Percentiles rank a stretch among this genome's conserved stretches.
These are phyloP conservation scores for Vinca major DNA, from an alignment of 305 asterid species.

Conservation along the genomic window DNA sequence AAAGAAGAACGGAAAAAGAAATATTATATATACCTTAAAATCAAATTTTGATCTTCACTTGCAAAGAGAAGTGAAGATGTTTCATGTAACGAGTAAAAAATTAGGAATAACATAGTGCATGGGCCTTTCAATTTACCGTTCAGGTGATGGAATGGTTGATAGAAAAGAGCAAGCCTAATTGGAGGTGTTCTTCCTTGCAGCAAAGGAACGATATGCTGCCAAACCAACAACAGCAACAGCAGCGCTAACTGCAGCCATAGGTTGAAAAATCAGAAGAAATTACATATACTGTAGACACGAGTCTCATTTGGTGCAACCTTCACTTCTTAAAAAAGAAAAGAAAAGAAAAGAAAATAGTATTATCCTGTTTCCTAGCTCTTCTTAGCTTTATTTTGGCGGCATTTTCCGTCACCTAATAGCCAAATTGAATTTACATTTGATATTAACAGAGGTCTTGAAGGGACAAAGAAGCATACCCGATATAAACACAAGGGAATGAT, in stretches of 20 bases:
- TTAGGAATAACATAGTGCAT: neutral
- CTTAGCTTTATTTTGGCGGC: neutral
- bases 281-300: neutral
- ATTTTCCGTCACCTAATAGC: neutral
- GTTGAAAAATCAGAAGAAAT: conserved; percentile 11
- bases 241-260: conserved; percentile 63
- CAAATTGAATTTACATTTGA: neutral
- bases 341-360: too few species aligned
- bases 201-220: conserved; percentile 72
- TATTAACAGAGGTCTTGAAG: neutral
- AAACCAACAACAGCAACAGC: conserved; percentile 76
- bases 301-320: too few species aligned
- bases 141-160: neutral
- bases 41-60: conserved; percentile 3
- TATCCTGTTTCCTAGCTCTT: neutral
- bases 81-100: neutral
- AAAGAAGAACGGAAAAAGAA: neutral
- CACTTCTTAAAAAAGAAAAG: too few species aligned
- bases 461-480: conserved; percentile 43
- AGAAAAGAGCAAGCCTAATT: conserved; percentile 34
- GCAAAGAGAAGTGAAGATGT: conserved; percentile 4
- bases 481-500: conserved; percentile 51
- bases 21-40: neutral
- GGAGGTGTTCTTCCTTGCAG: conserved; percentile 65
- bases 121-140: conserved; percentile 1